Conservation (phyloP, 1,284 basidiomycete species). For the Calocybe gambosa region DNA sequence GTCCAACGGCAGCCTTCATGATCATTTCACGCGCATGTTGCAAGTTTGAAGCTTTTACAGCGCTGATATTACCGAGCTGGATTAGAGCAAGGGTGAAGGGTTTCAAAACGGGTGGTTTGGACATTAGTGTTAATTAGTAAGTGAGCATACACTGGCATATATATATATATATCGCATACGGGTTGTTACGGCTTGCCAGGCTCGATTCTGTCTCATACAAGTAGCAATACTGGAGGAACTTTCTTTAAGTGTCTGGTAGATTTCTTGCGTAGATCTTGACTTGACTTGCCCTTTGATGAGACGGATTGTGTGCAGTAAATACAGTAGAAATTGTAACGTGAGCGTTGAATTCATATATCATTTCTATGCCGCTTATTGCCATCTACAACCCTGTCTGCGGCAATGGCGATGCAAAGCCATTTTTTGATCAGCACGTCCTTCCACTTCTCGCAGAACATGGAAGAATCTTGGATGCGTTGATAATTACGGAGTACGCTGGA, state of each 20-base stretch:
- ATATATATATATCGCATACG: too few relatives aligned
- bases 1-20: conserved; percentile 51
- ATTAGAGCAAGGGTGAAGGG: conserved; percentile 82
- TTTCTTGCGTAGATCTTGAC: too few relatives aligned
- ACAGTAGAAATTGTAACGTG: too few relatives aligned
- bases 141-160: too few relatives aligned
- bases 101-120: conserved; percentile 36
- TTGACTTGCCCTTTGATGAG: too few relatives aligned
- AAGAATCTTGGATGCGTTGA: conserved; percentile 32
- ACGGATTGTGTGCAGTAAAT: too few relatives aligned
- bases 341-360: too few relatives aligned
- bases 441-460: conserved; percentile 51
- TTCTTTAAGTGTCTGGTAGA: too few relatives aligned
- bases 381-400: conserved; percentile 44
- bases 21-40: conserved; percentile 78
- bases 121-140: conserved; percentile 5
- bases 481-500: conserved; percentile 45
- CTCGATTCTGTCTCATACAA: too few relatives aligned
- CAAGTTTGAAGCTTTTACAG: conserved; percentile 72
- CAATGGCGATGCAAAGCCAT: conserved; percentile 26
- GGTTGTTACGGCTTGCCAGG: too few relatives aligned
- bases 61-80: conserved; percentile 70
- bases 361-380: conserved; percentile 36
- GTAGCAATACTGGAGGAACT: too few relatives aligned
- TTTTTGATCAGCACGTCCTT: conserved; percentile 56